phyloP scores from a whole-genome alignment of 148 eudicot species.

The Amaranthus cruentus region DNA sequence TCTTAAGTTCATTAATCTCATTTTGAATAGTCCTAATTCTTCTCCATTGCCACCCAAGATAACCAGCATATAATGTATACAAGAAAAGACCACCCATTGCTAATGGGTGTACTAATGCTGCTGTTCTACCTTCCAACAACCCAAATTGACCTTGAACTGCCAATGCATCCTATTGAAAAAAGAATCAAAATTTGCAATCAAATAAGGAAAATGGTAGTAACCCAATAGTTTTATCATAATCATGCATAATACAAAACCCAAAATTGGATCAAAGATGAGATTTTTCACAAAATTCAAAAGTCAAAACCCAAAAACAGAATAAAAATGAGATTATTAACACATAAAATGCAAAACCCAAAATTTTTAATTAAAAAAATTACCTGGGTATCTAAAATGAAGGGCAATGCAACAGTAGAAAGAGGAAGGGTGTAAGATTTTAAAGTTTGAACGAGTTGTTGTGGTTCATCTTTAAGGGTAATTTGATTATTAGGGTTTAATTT shows the following conservation, averaged over 20 bases:
- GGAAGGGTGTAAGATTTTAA: slow-evolving; percentile 47
- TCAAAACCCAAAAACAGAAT: too few relatives aligned
- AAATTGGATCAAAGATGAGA: not conserved
- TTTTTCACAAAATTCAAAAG: not conserved
- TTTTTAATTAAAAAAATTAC: not conserved
- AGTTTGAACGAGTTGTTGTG: slow-evolving; percentile 10
- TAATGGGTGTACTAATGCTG: slow-evolving; percentile 69
- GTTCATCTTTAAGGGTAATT: not conserved
- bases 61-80: slow-evolving; percentile 86
- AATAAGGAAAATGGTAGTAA: not conserved
- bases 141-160: slow-evolving; percentile 87
- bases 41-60: slow-evolving; percentile 97
- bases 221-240: too few relatives aligned
- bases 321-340: not conserved
- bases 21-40: slow-evolving; percentile 68
- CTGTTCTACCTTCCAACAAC: slow-evolving; percentile 79
- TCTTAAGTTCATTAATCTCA: slow-evolving; percentile 83
- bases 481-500: not conserved
- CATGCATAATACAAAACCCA: too few relatives aligned
- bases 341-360: not conserved
- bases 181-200: not conserved
- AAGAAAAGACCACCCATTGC: slow-evolving; percentile 73
- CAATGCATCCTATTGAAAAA: slow-evolving; percentile 56
- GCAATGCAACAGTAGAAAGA: slow-evolving; percentile 53
- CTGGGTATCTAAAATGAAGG: slow-evolving; percentile 53